phyloP scores from a whole-genome alignment of 1,139 yeast species.

The Pichiaceae sp. region DNA sequence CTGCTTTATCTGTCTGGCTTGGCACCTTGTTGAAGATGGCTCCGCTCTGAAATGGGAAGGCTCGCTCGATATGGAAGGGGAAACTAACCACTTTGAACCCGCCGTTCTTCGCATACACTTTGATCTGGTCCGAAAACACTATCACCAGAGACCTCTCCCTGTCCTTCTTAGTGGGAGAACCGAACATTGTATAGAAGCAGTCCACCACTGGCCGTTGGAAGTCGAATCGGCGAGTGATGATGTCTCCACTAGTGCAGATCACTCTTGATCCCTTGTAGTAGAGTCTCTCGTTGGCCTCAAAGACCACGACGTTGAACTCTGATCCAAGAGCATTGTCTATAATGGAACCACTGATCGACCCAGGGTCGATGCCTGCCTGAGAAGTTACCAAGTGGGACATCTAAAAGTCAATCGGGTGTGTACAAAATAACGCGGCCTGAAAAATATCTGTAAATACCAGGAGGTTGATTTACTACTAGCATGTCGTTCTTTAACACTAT shows the following conservation, averaged over 20 bases:
- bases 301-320: slow-evolving; percentile 11
- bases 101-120: slow-evolving; percentile 53
- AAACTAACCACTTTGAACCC: slow-evolving; percentile 49
- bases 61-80: slow-evolving; percentile 52
- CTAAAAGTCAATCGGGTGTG: too few species aligned
- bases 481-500: slow-evolving; percentile 40
- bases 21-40: slow-evolving; percentile 25
- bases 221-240: slow-evolving; percentile 38
- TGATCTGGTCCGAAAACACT: slow-evolving; percentile 40
- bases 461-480: too few species aligned
- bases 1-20: slow-evolving; percentile 8
- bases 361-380: too few species aligned
- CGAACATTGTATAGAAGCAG: slow-evolving; percentile 21
- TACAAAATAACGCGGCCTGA: too few species aligned
- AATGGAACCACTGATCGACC: not conserved
- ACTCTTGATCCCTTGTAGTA: slow-evolving; percentile 17
- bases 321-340: not conserved
- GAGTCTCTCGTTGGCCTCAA: slow-evolving; percentile 21
- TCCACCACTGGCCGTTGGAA: slow-evolving; percentile 37
- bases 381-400: too few species aligned
- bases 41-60: slow-evolving; percentile 57
- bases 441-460: too few species aligned
- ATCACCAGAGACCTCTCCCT: slow-evolving; percentile 35
- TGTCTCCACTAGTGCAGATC: slow-evolving; percentile 30
- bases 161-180: not conserved